Evolutionary conservation across 495 filamentous ascomycete species (phyloP).

Genomic region (Talaromyces thailandensis): DNA sequence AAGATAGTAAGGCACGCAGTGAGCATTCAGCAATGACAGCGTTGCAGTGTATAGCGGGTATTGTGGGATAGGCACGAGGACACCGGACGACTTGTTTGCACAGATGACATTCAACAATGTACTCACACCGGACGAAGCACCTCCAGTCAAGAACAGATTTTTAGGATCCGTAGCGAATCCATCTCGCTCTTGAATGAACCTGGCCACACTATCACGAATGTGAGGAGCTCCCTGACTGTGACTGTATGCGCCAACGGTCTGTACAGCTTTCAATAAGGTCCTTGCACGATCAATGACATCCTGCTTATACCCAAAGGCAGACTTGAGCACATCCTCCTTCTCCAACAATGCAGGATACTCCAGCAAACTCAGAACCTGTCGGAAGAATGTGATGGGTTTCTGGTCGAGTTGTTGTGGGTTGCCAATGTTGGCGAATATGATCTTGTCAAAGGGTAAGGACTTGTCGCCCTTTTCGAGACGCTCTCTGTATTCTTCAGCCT

Average conservation of each 20-base stretch:
- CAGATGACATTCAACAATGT: conserved; percentile 88
- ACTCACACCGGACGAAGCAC: conserved; percentile 90
- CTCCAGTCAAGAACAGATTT: conserved; percentile 78
- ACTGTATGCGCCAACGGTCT: conserved; percentile 93
- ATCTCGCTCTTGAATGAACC: conserved; percentile 86
- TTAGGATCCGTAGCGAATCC: conserved; percentile 71
- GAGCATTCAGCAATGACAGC: conserved; percentile 73
- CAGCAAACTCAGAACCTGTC: conserved; percentile 88
- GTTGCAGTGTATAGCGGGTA: conserved; percentile 98
- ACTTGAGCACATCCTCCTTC: conserved; percentile 59
- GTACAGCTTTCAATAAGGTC: conserved; percentile 68
- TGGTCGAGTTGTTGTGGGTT: conserved; percentile 98
- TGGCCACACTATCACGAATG: conserved; percentile 81
- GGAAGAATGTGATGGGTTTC: conserved; percentile 98
- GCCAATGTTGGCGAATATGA: conserved; percentile 96
- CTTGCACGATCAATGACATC: conserved; percentile 82
- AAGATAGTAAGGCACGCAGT: conserved; percentile 84
- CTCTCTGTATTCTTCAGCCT: conserved; percentile 80
- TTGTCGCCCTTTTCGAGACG: conserved; percentile 51
- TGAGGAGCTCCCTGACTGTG: conserved; percentile 79
- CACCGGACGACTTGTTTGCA: conserved; percentile 63
- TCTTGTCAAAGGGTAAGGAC: conserved; percentile 72
- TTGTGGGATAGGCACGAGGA: conserved; percentile 93
- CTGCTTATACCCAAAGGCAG: conserved; percentile 64
- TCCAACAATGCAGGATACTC: conserved; percentile 83